These are phyloP conservation scores for Podospora tetraspora DNA, from an alignment of 495 filamentous ascomycete species.

Conservation along the genomic window DNA sequence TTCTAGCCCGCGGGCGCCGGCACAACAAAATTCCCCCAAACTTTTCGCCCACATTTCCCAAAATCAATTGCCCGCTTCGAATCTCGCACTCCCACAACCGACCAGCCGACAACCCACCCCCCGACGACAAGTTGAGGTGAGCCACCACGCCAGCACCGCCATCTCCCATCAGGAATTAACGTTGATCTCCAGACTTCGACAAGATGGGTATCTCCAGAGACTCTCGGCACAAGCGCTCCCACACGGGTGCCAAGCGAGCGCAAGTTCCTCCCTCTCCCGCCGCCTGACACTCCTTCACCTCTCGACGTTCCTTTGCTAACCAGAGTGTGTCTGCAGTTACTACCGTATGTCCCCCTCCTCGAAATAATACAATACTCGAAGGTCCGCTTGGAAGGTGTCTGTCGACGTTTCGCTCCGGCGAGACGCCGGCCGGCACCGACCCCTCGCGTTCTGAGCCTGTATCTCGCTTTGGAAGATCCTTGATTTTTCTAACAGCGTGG, in stretches of 20 bases:
- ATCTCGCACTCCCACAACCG: constrained; percentile 12
- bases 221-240: constrained; percentile 97
- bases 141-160: background rate
- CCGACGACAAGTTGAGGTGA: constrained; percentile 21
- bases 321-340: constrained; percentile 23
- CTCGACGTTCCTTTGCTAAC: constrained; percentile 21
- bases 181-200: constrained; percentile 34
- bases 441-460: constrained; percentile 59
- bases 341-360: constrained; percentile 31
- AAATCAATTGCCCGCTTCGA: constrained; percentile 21
- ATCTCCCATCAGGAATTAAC: constrained; percentile 12
- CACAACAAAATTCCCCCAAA: constrained; percentile 25
- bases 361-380: constrained; percentile 39
- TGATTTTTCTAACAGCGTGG: constrained; percentile 31
- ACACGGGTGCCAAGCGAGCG: constrained; percentile 92
- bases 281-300: background rate
- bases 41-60: constrained; percentile 34
- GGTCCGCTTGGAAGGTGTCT: constrained; percentile 43
- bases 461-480: constrained; percentile 32
- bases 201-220: constrained; percentile 99
- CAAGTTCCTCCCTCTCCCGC: constrained; percentile 17
- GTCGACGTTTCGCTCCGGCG: constrained; percentile 12
- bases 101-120: constrained; percentile 10
- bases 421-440: constrained; percentile 10
- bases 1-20: constrained; percentile 15